phyloP scores from a whole-genome alignment of 2,329 filamentous ascomycete genomes.

The Cladosporium halotolerans region DNA sequence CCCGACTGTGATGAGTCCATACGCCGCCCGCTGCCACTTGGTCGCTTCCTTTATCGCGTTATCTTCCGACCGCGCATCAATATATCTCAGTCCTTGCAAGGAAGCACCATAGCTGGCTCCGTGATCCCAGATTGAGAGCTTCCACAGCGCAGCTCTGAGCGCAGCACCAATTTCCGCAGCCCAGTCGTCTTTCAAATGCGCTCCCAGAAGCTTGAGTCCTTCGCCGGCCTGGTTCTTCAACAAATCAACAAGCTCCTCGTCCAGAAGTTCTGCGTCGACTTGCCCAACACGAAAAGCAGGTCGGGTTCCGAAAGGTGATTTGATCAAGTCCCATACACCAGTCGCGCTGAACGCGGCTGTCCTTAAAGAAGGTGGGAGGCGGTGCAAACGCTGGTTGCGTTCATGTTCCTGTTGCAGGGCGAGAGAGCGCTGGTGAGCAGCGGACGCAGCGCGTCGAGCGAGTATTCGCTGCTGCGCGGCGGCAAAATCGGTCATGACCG shows the following conservation, averaged over 20 bases:
- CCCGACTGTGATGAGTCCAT: constrained; percentile 78
- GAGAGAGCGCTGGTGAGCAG: constrained; percentile 33
- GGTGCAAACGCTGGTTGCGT: constrained; percentile 25
- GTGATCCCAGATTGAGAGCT: constrained; percentile 94
- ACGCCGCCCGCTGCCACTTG: constrained; percentile 74
- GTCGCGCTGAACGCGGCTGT: constrained; percentile 28
- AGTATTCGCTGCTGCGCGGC: constrained; percentile 83
- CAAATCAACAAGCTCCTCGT: constrained; percentile 84
- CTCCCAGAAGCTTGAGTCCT: constrained; percentile 78
- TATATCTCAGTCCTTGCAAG: constrained; percentile 84
- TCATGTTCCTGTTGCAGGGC: constrained; percentile 7
- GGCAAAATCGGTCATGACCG: constrained; percentile 60
- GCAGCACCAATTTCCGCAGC: constrained; percentile 74
- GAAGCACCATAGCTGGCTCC: constrained; percentile 91
- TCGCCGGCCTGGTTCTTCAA: constrained; percentile 81
- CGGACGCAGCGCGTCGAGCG: constrained; percentile 66
- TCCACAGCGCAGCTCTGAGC: constrained; percentile 77
- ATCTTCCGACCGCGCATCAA: constrained; percentile 60
- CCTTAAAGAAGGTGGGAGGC: constrained; percentile 51
- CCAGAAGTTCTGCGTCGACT: constrained; percentile 89
- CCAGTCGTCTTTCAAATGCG: constrained; percentile 77
- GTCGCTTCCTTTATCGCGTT: constrained; percentile 58
- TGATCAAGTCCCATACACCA: constrained; percentile 60
- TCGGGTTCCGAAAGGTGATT: constrained; percentile 68
- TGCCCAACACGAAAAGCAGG: constrained; percentile 92